Evolutionary conservation across 371 early-diverging fungal genomes (phyloP).

Genomic region (Nematocida sp.): DNA sequence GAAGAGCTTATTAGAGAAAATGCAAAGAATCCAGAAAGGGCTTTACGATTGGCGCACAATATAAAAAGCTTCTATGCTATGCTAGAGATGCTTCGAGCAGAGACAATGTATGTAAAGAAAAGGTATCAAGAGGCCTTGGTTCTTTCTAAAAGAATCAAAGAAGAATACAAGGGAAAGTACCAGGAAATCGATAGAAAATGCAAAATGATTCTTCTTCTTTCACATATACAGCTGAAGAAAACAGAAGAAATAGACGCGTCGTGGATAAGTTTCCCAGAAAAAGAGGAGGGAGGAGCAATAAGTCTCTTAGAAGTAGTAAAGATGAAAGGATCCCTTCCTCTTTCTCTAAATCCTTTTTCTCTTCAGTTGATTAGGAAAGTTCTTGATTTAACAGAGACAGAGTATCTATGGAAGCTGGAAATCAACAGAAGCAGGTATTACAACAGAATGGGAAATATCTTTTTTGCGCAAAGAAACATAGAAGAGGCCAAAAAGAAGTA

Average conservation of each 20-base stretch:
- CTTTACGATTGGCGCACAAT: not conserved
- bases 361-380: conserved; percentile 17
- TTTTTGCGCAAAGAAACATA: conserved; percentile 19
- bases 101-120: conserved; percentile 19
- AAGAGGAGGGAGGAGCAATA: conserved; percentile 3
- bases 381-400: conserved; percentile 8
- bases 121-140: conserved; percentile 24
- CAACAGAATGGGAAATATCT: conserved; percentile 26
- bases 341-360: not conserved
- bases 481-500: conserved; percentile 14
- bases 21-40: not conserved
- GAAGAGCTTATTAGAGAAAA: conserved; percentile 24
- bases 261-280: conserved; percentile 22
- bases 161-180: not conserved
- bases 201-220: not conserved
- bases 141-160: conserved; percentile 11
- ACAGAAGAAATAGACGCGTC: conserved; percentile 3
- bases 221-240: not conserved
- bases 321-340: conserved; percentile 4
- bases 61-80: conserved; percentile 10
- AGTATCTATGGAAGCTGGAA: conserved; percentile 12
- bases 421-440: conserved; percentile 15
- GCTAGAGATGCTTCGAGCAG: conserved; percentile 30
- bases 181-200: conserved; percentile 17
- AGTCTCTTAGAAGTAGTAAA: conserved; percentile 40